Base-by-base conservation (phyloP, 2,329 filamentous ascomycete species). In the Fusarium hostae region DNA sequence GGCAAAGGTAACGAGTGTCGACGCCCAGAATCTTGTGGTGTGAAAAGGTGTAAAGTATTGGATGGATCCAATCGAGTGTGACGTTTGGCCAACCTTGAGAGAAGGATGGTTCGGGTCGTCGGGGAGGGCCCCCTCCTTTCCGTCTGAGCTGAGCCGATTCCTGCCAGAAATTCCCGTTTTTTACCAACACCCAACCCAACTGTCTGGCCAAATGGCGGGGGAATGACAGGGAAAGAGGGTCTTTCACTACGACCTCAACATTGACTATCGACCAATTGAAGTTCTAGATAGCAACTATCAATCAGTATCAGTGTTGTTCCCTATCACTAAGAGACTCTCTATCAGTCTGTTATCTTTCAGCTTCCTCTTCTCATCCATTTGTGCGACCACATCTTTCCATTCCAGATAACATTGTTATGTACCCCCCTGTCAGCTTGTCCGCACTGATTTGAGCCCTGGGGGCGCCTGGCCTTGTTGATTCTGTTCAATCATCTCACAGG, bases 101-200 rank as follows among this genome's bases (percentile, higher is more conserved):
- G 61, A 54, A 52, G 54, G 50, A 52, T 48, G 32, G 34, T 75
- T 72, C 74, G 74, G 74, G 74, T 76, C 74, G 74, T 76, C 74
- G 74, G 73, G 68, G 63, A 69, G 50, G 69, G 58, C 35, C 70
- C 70, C 51, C 56, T 63, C 62, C 41, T 59, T 65, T 63, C 60
- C 58, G 39, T 67, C 20, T 26, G 20, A 63, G 35, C 57, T 71
- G 59, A 59, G 66, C 40, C 56, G 35, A 67, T 20, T 41, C n/a
- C 37, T 58, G 50, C 58, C 45, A 52, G 22, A 37, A 65, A 44
- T 64, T 70, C 41, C 63, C 44, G 8, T 63, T 45, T 51, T 20
- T 44, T 45, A 57, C 39, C 34, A 24, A 59, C 34, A 40, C 39
- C 28, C 20, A 30, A 20, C 32, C 22, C 32, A 37, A 41, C 6